phyloP scores from a whole-genome alignment of 2,329 filamentous ascomycete genomes.

The Colletotrichum sp. region DNA sequence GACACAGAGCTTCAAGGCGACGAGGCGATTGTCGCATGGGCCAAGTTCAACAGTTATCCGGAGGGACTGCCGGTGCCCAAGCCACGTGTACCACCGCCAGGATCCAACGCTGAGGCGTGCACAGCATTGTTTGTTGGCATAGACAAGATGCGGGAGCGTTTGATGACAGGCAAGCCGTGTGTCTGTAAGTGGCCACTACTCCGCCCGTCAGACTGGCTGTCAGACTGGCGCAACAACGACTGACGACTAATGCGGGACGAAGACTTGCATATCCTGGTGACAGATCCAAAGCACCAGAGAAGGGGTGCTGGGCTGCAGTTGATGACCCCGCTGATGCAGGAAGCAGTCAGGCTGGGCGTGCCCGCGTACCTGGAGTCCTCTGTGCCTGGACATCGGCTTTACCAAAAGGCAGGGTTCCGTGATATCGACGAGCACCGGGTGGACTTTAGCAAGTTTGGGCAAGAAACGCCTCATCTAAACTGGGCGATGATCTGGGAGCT shows the following conservation, averaged over 20 bases:
- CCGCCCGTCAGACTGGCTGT: not conserved
- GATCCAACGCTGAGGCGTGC: slow-evolving; percentile 36
- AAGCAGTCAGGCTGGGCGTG: slow-evolving; percentile 40
- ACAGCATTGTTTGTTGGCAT: slow-evolving; percentile 35
- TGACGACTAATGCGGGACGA: not conserved
- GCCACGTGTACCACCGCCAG: slow-evolving; percentile 29
- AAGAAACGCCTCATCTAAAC: not conserved
- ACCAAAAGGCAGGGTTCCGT: slow-evolving; percentile 39
- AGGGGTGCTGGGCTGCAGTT: slow-evolving; percentile 38
- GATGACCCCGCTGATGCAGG: slow-evolving; percentile 36
- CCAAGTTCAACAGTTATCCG: slow-evolving; percentile 38
- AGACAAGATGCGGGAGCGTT: slow-evolving; percentile 31
- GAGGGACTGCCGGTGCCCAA: slow-evolving; percentile 27
- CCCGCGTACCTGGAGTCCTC: slow-evolving; percentile 41
- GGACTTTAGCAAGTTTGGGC: slow-evolving; percentile 11
- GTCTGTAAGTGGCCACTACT: slow-evolving; percentile 33
- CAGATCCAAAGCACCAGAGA: slow-evolving; percentile 39
- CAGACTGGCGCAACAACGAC: not conserved
- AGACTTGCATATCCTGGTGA: slow-evolving; percentile 44
- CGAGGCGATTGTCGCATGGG: slow-evolving; percentile 37
- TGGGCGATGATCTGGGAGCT: slow-evolving; percentile 23
- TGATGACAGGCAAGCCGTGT: slow-evolving; percentile 35
- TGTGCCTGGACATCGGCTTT: slow-evolving; percentile 32
- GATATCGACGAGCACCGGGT: slow-evolving; percentile 25
- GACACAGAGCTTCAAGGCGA: slow-evolving; percentile 21